These are phyloP conservation scores for Macrolepiota fuliginosa DNA, from an alignment of 768 basidiomycete species.

Conservation along the genomic window DNA sequence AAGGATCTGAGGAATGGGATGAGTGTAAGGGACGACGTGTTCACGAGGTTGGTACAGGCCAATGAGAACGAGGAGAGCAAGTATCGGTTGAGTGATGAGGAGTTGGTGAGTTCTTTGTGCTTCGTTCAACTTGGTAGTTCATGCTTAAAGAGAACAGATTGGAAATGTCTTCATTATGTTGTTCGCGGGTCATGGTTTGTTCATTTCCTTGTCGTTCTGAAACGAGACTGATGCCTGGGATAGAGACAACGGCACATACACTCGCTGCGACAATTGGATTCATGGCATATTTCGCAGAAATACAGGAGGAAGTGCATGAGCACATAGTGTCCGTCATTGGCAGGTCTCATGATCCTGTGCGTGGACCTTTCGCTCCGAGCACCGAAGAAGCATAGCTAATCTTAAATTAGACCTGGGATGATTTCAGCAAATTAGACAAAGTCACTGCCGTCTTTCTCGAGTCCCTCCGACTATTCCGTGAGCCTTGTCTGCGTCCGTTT, in stretches of 20 bases:
- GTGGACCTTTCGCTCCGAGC: constrained; percentile 5
- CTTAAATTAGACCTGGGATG: constrained; percentile 31
- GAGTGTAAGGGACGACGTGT: constrained; percentile 27
- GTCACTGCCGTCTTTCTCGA: constrained; percentile 44
- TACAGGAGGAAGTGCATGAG: constrained; percentile 46
- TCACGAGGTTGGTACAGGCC: constrained; percentile 42
- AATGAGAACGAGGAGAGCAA: constrained; percentile 43
- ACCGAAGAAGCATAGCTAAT: background rate
- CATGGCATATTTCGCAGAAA: constrained; percentile 41
- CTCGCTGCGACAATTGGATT: constrained; percentile 46
- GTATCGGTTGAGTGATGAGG: constrained; percentile 35
- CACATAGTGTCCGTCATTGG: constrained; percentile 41
- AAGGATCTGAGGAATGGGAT: constrained; percentile 19
- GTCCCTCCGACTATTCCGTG: constrained; percentile 44
- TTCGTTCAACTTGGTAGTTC: background rate
- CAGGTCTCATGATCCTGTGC: constrained; percentile 27
- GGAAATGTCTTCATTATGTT: constrained; percentile 52
- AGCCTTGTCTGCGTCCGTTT: constrained; percentile 16
- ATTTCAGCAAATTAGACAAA: constrained; percentile 39
- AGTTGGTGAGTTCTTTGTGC: constrained; percentile 29
- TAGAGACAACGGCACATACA: constrained; percentile 51
- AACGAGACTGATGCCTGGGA: background rate
- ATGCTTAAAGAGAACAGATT: constrained; percentile 30
- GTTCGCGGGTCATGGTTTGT: constrained; percentile 56
- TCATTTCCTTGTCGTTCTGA: background rate